phyloP scores from a whole-genome alignment of 805 yeast genomes.

The Myxozyma mucilagina region DNA sequence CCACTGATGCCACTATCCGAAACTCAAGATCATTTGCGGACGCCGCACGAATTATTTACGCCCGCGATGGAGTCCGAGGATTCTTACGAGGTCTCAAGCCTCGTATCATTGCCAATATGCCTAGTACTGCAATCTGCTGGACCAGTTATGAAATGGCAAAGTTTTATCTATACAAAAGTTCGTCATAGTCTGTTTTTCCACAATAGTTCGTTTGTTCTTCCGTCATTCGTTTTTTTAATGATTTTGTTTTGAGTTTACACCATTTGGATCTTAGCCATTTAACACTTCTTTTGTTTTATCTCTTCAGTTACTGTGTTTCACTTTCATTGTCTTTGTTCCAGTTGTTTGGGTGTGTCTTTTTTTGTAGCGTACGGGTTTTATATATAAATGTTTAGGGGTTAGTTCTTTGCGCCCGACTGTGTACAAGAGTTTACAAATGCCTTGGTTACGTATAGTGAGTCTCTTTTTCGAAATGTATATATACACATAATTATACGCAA shows the following conservation, averaged over 20 bases:
- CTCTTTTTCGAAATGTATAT: background rate
- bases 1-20: conserved; percentile 45
- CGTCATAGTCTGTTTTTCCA: background rate
- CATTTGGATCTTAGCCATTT: background rate
- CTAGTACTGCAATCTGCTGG: conserved; percentile 96
- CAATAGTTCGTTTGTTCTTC: conserved; percentile 42
- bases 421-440: background rate
- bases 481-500: background rate
- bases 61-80: conserved; percentile 50
- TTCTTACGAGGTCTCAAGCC: conserved; percentile 87
- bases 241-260: background rate
- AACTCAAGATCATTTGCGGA: conserved; percentile 63
- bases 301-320: background rate
- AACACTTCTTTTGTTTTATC: background rate
- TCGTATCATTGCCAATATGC: conserved; percentile 87
- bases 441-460: too few species aligned
- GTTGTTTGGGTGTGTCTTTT: background rate
- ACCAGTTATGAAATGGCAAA: conserved; percentile 98
- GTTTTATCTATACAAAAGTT: conserved; percentile 31
- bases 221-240: background rate
- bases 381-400: background rate
- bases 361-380: background rate
- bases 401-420: background rate
- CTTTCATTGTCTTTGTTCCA: background rate
- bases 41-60: conserved; percentile 69